These are phyloP conservation scores for Trypanosomatidae sp. DNA, from an alignment of 208 protist genomes.

Conservation along the genomic window DNA sequence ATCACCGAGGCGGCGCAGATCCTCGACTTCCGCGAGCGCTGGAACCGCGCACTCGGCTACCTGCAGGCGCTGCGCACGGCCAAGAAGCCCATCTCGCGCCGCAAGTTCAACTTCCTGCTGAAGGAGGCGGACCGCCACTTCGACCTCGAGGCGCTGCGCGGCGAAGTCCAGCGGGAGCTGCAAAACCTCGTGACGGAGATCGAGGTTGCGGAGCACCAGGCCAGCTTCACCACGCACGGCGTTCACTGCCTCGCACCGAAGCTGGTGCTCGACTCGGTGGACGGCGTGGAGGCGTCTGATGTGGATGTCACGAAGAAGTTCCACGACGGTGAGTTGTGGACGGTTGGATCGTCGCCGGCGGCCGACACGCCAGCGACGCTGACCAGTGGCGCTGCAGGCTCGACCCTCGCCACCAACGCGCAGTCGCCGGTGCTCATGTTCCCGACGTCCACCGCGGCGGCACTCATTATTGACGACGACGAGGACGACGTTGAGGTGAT, in stretches of 20 bases:
- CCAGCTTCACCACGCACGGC: constrained; percentile 64
- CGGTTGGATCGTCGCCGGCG: constrained; percentile 6
- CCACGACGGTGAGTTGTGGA: constrained; percentile 47
- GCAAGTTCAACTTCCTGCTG: constrained; percentile 64
- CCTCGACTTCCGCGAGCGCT: constrained; percentile 81
- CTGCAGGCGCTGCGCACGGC: constrained; percentile 72
- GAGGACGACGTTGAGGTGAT: constrained; percentile 89
- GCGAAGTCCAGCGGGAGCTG: constrained; percentile 58
- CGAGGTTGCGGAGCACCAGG: constrained; percentile 80
- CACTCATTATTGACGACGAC: constrained; percentile 46
- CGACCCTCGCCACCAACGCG: not conserved
- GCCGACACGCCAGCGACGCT: constrained; percentile 21
- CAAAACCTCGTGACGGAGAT: constrained; percentile 70
- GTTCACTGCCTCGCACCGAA: constrained; percentile 62
- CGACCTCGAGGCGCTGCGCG: constrained; percentile 59
- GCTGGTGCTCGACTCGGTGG: constrained; percentile 30
- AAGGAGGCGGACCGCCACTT: constrained; percentile 76
- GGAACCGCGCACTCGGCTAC: constrained; percentile 64
- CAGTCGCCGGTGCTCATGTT: constrained; percentile 15
- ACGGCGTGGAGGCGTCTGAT: constrained; percentile 57
- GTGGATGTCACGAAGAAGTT: constrained; percentile 64
- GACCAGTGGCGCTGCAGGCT: not conserved
- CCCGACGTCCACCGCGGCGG: constrained; percentile 13
- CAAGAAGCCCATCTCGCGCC: constrained; percentile 56
- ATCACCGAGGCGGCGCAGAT: constrained; percentile 73